A percentile compares a stretch with the other conserved stretches of the same genome.
These are phyloP conservation scores for Termitomyces sp. DNA, from an alignment of 768 basidiomycete species.

Conservation along the genomic window DNA sequence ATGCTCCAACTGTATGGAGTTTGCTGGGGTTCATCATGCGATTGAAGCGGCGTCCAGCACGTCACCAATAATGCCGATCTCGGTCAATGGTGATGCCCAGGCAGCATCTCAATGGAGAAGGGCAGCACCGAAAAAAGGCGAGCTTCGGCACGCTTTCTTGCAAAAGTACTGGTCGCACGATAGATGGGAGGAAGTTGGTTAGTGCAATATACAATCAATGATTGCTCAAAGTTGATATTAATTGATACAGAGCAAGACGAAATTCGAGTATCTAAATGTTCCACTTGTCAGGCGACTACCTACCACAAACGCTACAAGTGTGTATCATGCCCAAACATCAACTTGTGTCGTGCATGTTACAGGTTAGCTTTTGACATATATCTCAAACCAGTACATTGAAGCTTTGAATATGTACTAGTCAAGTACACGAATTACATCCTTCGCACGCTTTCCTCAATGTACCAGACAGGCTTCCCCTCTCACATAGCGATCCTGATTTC, in stretches of 20 bases:
- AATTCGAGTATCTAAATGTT: slow-evolving; percentile 56
- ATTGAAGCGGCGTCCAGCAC: slow-evolving; percentile 50
- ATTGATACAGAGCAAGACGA: slow-evolving; percentile 60
- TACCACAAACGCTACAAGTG: slow-evolving; percentile 76
- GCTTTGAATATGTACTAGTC: slow-evolving; percentile 34
- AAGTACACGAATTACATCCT: slow-evolving; percentile 90
- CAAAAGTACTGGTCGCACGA: slow-evolving; percentile 82
- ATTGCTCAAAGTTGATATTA: neutral
- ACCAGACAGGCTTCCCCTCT: slow-evolving; percentile 50
- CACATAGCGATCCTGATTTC: slow-evolving; percentile 33
- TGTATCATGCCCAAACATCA: slow-evolving; percentile 71
- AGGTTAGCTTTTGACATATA: slow-evolving; percentile 38
- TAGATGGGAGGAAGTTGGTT: slow-evolving; percentile 89
- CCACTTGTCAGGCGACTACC: slow-evolving; percentile 69
- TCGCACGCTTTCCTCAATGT: slow-evolving; percentile 80
- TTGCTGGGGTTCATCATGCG: slow-evolving; percentile 73
- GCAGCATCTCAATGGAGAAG: slow-evolving; percentile 54
- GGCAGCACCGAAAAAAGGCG: slow-evolving; percentile 70
- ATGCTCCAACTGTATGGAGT: slow-evolving; percentile 74
- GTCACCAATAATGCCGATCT: slow-evolving; percentile 34
- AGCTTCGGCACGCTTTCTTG: slow-evolving; percentile 75
- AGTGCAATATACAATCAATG: slow-evolving; percentile 20
- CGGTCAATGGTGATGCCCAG: slow-evolving; percentile 50
- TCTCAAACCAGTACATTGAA: neutral
- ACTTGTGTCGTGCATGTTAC: slow-evolving; percentile 80